Conservation (phyloP, 2,329 filamentous ascomycete genomes). For the Aureobasidium lini region DNA sequence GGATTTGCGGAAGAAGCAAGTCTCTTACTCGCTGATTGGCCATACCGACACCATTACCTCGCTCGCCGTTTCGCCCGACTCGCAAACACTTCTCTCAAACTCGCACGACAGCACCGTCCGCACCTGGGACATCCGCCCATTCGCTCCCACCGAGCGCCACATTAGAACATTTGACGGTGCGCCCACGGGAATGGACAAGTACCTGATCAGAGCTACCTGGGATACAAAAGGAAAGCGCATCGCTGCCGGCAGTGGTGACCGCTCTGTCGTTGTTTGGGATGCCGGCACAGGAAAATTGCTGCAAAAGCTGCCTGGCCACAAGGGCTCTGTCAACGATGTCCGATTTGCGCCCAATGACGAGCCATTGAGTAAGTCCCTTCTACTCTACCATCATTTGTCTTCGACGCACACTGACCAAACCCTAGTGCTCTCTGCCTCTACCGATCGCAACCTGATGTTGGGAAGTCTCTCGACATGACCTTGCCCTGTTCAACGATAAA, state of each 20-base stretch:
- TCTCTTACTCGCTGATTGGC: conserved; percentile 80
- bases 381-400: neutral
- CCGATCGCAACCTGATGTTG: conserved; percentile 28
- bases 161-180: conserved; percentile 91
- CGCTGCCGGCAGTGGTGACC: conserved; percentile 81
- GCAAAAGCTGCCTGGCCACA: conserved; percentile 93
- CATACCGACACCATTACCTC: conserved; percentile 91
- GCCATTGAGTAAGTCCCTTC: conserved; percentile 66
- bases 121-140: conserved; percentile 94
- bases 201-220: conserved; percentile 86
- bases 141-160: conserved; percentile 79
- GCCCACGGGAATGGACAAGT: conserved; percentile 79
- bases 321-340: conserved; percentile 89
- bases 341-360: conserved; percentile 81
- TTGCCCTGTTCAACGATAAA: neutral
- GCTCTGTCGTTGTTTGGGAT: conserved; percentile 88
- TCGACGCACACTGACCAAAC: neutral
- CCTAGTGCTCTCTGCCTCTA: conserved; percentile 26
- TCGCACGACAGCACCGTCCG: conserved; percentile 89
- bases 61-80: conserved; percentile 83
- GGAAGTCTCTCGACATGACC: conserved; percentile 18
- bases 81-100: conserved; percentile 82
- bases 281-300: conserved; percentile 78
- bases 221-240: conserved; percentile 78
- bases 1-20: conserved; percentile 86